A percentile compares a stretch with the other conserved stretches of the same genome.
Conservation (phyloP, 768 basidiomycete genomes). For the Tricholoma sp. region DNA sequence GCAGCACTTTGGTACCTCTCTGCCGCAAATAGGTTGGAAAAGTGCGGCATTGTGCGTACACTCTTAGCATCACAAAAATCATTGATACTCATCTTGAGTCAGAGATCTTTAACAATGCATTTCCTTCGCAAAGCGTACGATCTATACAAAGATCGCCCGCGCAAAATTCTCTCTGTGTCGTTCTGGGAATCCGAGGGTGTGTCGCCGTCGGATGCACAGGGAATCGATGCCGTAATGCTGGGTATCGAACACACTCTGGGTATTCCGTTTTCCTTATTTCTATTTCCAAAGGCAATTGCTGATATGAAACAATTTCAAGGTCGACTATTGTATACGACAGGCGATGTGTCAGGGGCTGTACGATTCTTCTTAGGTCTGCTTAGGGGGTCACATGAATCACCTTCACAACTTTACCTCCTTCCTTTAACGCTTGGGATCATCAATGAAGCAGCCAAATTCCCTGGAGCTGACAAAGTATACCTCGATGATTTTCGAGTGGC, state of each 20-base stretch:
- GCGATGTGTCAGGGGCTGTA: conserved; percentile 74
- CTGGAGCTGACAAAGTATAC: conserved; percentile 57
- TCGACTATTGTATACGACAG: conserved; percentile 85
- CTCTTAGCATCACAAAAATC: conserved; percentile 3
- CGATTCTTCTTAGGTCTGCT: conserved; percentile 73
- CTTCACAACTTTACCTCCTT: conserved; percentile 1
- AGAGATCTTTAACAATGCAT: conserved; percentile 86
- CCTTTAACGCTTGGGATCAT: conserved; percentile 15
- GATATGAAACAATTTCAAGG: conserved; percentile 37
- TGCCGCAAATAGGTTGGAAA: conserved; percentile 75
- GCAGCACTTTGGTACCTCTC: conserved; percentile 77
- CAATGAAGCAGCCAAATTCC: conserved; percentile 20
- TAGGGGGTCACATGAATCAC: conserved; percentile 27
- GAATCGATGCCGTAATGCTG: conserved; percentile 60
- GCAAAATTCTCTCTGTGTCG: conserved; percentile 66
- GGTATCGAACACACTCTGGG: conserved; percentile 81
- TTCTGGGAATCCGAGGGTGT: conserved; percentile 74
- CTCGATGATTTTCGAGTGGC: conserved; percentile 89
- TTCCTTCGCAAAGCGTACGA: conserved; percentile 70
- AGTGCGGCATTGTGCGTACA: conserved; percentile 71
- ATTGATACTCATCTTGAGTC: conserved; percentile 3
- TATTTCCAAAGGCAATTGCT: not conserved
- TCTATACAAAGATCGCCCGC: conserved; percentile 45
- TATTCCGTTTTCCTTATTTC: conserved; percentile 21
- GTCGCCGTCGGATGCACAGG: conserved; percentile 30